phyloP scores from a whole-genome alignment of 1,139 yeast species.

The Magnusiomyces ingens region DNA sequence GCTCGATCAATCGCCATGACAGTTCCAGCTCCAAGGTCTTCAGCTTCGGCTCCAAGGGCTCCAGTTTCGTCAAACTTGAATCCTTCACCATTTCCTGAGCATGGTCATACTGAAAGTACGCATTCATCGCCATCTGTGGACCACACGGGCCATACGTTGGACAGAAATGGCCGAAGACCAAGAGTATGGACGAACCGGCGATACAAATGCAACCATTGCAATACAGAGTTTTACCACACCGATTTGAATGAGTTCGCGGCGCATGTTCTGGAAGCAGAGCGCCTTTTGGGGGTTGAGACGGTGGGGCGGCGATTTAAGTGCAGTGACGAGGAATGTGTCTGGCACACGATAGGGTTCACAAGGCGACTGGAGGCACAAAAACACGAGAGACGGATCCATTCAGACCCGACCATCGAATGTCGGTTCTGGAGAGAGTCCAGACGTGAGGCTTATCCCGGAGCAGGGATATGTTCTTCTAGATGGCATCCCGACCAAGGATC shows the following conservation, averaged over 20 bases:
- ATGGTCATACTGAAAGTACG: too few relatives aligned
- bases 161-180: slow-evolving; percentile 28
- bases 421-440: slow-evolving; percentile 27
- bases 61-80: too few relatives aligned
- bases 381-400: slow-evolving; percentile 27
- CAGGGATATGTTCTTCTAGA: slow-evolving; percentile 26
- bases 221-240: slow-evolving; percentile 22
- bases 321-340: slow-evolving; percentile 24
- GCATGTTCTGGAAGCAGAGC: slow-evolving; percentile 24
- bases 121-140: too few relatives aligned
- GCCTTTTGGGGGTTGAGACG: slow-evolving; percentile 17
- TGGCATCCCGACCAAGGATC: slow-evolving; percentile 31
- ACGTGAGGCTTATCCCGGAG: slow-evolving; percentile 25
- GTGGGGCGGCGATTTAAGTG: slow-evolving; percentile 28
- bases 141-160: slow-evolving; percentile 9
- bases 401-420: slow-evolving; percentile 27
- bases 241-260: slow-evolving; percentile 24
- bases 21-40: too few relatives aligned
- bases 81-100: too few relatives aligned
- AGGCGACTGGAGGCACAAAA: slow-evolving; percentile 28
- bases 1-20: too few relatives aligned
- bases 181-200: slow-evolving; percentile 26
- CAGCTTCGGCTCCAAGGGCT: too few relatives aligned
- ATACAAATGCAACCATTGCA: slow-evolving; percentile 28
- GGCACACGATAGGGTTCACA: slow-evolving; percentile 28